Conservation (phyloP, 2,329 filamentous ascomycete species). For the Colletotrichum sp. region DNA sequence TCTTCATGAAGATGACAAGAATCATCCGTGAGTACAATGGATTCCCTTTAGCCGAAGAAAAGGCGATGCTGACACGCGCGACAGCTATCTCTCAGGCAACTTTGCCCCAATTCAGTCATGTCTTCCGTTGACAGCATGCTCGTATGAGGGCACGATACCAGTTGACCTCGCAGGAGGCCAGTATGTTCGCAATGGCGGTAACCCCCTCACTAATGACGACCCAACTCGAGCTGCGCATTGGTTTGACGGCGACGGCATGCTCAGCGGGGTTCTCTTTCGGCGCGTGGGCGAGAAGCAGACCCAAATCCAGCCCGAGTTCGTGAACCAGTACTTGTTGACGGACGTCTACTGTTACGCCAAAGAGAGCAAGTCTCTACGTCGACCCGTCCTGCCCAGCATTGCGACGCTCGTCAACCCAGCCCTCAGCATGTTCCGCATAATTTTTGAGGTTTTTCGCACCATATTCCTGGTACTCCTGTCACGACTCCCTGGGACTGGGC, state of each 20-base stretch:
- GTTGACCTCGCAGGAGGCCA: conserved; percentile 70
- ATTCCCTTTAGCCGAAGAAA: background rate
- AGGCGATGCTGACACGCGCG: background rate
- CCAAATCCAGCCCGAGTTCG: conserved; percentile 64
- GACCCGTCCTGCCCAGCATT: conserved; percentile 71
- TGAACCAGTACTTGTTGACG: conserved; percentile 73
- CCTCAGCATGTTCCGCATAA: conserved; percentile 53
- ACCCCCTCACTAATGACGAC: conserved; percentile 67
- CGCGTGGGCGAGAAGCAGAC: conserved; percentile 37
- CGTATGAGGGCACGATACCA: conserved; percentile 64
- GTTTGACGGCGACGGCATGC: conserved; percentile 81
- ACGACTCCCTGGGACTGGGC: conserved; percentile 59
- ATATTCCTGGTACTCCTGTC: conserved; percentile 63
- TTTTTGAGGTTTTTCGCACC: conserved; percentile 59
- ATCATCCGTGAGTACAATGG: conserved; percentile 8
- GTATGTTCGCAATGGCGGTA: conserved; percentile 76
- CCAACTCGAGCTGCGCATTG: conserved; percentile 69
- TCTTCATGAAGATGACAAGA: background rate
- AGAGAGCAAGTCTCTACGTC: conserved; percentile 48
- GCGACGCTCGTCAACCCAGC: conserved; percentile 68
- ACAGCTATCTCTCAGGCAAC: conserved; percentile 66
- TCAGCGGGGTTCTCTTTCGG: conserved; percentile 69
- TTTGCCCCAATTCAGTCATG: conserved; percentile 70
- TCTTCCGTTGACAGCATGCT: conserved; percentile 60
- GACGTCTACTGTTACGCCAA: conserved; percentile 66